Conservation (phyloP, 164 flowering plant genomes). For the Tinospora cordifolia region DNA sequence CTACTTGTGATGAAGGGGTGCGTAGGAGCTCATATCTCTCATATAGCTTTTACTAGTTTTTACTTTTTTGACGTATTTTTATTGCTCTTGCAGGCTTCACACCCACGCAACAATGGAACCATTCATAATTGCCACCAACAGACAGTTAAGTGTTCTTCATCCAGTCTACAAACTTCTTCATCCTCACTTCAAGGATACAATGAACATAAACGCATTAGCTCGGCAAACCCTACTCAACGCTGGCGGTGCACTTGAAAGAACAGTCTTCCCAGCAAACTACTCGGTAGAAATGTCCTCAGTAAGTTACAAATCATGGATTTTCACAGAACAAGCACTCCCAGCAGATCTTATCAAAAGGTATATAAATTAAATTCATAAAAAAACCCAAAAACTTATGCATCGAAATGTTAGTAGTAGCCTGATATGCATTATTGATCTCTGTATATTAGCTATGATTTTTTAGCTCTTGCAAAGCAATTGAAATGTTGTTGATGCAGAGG, state of each 20-base stretch:
- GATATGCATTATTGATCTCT: no score
- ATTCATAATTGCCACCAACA: constrained; percentile 70
- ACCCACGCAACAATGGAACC: constrained; percentile 90
- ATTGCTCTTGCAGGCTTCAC: constrained; percentile 51
- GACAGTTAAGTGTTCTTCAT: constrained; percentile 76
- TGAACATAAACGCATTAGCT: constrained; percentile 79
- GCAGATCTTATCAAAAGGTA: constrained; percentile 74
- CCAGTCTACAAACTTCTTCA: constrained; percentile 77
- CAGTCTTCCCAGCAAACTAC: constrained; percentile 72
- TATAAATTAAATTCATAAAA: not conserved
- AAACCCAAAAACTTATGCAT: no score
- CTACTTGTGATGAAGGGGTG: no score
- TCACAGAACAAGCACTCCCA: constrained; percentile 77
- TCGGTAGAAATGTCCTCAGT: constrained; percentile 73
- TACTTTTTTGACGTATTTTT: no score
- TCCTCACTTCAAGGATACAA: constrained; percentile 86
- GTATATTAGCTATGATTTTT: no score
- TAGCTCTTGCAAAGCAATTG: no score
- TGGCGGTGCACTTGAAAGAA: constrained; percentile 59
- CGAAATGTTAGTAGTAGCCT: no score
- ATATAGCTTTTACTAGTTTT: not conserved
- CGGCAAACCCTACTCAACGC: constrained; percentile 79
- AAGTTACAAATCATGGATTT: constrained; percentile 59
- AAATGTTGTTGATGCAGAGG: constrained; percentile 42
- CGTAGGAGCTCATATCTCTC: no score